Conservation (phyloP, 2,329 filamentous ascomycete species). For the Cordyceps fumosorosea region DNA sequence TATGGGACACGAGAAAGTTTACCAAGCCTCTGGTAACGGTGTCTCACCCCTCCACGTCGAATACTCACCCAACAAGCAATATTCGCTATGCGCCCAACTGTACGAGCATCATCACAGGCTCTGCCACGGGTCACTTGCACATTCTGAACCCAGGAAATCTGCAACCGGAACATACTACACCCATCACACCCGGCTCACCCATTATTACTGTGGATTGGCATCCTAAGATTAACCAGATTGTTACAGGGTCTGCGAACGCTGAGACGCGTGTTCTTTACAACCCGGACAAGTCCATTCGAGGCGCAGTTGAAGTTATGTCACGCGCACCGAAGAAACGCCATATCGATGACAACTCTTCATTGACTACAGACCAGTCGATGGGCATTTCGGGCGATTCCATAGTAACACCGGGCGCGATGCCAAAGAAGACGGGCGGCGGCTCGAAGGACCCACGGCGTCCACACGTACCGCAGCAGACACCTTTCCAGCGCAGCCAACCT, state of each 20-base stretch:
- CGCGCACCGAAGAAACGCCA: slow-evolving; percentile 91
- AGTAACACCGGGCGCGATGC: slow-evolving; percentile 59
- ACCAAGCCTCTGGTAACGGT: slow-evolving; percentile 79
- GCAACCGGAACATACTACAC: slow-evolving; percentile 74
- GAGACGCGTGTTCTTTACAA: slow-evolving; percentile 89
- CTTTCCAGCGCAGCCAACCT: slow-evolving; percentile 83
- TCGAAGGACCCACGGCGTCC: slow-evolving; percentile 75
- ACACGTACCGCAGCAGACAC: slow-evolving; percentile 77
- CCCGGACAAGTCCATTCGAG: slow-evolving; percentile 71
- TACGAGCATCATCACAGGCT: slow-evolving; percentile 82
- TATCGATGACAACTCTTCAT: slow-evolving; percentile 82
- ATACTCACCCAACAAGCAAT: slow-evolving; percentile 75
- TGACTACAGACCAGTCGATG: slow-evolving; percentile 76
- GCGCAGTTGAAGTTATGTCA: slow-evolving; percentile 84
- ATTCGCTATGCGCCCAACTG: slow-evolving; percentile 85
- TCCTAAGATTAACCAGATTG: slow-evolving; percentile 87
- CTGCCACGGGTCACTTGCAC: slow-evolving; percentile 76
- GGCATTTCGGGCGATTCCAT: slow-evolving; percentile 82
- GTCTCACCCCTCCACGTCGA: slow-evolving; percentile 73
- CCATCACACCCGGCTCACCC: slow-evolving; percentile 77
- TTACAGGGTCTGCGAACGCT: slow-evolving; percentile 87
- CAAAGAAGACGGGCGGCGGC: slow-evolving; percentile 59
- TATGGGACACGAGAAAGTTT: slow-evolving; percentile 97
- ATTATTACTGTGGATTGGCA: slow-evolving; percentile 89
- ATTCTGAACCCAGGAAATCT: slow-evolving; percentile 92